phyloP scores from a whole-genome alignment of 1,139 yeast species.

The Scheffersomyces stambukii region DNA sequence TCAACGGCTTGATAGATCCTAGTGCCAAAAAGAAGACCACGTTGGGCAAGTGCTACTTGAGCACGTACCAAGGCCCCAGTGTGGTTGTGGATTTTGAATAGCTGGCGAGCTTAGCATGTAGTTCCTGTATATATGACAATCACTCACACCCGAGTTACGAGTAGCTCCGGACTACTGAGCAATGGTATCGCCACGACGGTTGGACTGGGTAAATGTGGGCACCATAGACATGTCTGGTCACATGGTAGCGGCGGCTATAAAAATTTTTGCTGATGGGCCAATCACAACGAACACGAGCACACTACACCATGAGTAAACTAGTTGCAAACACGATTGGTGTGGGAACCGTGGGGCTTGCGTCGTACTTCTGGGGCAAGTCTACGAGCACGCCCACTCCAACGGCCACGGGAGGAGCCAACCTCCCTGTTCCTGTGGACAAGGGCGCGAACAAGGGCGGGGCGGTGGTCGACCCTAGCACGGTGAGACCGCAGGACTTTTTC shows the following conservation, averaged over 20 bases:
- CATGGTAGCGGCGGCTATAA: too few relatives aligned
- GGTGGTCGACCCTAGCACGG: slow-evolving; percentile 25
- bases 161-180: too few relatives aligned
- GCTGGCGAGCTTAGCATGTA: too few relatives aligned
- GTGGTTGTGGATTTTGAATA: slow-evolving; percentile 10
- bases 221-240: too few relatives aligned
- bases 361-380: slow-evolving; percentile 42
- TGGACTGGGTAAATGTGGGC: too few relatives aligned
- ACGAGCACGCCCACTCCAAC: slow-evolving; percentile 14
- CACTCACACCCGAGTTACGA: too few relatives aligned
- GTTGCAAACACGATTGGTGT: slow-evolving; percentile 28
- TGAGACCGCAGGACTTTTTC: slow-evolving; percentile 73
- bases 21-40: slow-evolving; percentile 9
- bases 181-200: too few relatives aligned
- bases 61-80: slow-evolving; percentile 10
- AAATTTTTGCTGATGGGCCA: too few relatives aligned
- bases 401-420: slow-evolving; percentile 8
- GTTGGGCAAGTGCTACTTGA: slow-evolving; percentile 9
- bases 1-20: slow-evolving; percentile 30
- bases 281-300: too few relatives aligned
- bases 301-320: slow-evolving; percentile 27
- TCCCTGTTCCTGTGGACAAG: slow-evolving; percentile 13
- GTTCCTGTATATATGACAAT: too few relatives aligned
- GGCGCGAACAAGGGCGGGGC: slow-evolving; percentile 7
- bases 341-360: slow-evolving; percentile 39